Percentiles rank a stretch among this genome's conserved stretches.
These are phyloP conservation scores for Solanum infundibuliforme DNA, from an alignment of 257 asterid species.

Conservation along the genomic window DNA sequence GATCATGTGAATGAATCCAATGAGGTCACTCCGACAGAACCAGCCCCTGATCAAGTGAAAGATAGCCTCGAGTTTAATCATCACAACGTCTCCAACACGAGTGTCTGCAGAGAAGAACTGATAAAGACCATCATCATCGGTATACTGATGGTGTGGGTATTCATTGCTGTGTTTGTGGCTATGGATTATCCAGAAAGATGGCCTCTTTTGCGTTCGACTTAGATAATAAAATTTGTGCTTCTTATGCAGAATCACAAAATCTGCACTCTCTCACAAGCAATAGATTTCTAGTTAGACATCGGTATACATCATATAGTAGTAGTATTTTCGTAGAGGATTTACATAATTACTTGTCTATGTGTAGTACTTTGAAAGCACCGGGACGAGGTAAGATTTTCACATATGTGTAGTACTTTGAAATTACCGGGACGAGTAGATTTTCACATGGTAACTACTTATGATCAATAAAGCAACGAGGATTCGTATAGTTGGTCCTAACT, in stretches of 20 bases:
- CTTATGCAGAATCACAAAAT: not conserved
- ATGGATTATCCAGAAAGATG: not conserved
- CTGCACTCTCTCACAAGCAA: not conserved
- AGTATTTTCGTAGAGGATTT: not conserved
- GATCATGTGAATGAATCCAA: not conserved
- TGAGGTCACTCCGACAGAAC: not conserved
- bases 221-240: not conserved
- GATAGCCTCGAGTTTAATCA: not conserved
- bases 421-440: not conserved
- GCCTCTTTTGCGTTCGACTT: not conserved
- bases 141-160: constrained; percentile 8
- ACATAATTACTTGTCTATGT: not conserved
- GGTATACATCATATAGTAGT: not conserved
- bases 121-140: constrained; percentile 1
- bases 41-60: not conserved
- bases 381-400: not conserved
- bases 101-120: not conserved
- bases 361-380: not conserved
- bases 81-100: not conserved
- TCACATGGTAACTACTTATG: not conserved
- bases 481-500: not conserved
- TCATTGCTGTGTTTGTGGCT: constrained; percentile 3
- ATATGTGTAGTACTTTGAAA: not conserved
- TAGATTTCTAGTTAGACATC: not conserved
- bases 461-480: not conserved